A percentile compares a stretch with the other conserved stretches of the same genome.
Conservation (phyloP, 108 stramenopile species). For the Stephanodiscus triporus region DNA sequence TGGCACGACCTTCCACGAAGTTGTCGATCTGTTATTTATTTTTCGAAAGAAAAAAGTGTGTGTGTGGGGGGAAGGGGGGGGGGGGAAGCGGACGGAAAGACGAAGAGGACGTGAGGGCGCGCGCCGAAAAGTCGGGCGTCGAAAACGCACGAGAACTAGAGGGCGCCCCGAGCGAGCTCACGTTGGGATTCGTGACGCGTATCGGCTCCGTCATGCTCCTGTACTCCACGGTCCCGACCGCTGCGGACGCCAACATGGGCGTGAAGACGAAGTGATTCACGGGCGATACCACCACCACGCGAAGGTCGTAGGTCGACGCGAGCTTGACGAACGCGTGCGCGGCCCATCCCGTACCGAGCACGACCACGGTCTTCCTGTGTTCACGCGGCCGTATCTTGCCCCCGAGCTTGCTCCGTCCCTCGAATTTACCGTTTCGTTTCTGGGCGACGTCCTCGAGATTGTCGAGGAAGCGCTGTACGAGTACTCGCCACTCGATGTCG, state of each 20-base stretch:
- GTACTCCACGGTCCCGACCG: conserved; percentile 75
- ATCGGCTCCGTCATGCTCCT: conserved; percentile 75
- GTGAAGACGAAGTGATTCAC: conserved; percentile 83
- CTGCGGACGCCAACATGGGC: conserved; percentile 72
- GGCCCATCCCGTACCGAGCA: conserved; percentile 65
- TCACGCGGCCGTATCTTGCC: conserved; percentile 12
- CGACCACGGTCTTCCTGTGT: conserved; percentile 48
- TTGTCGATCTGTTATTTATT: conserved; percentile 55
- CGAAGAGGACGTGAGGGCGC: background rate
- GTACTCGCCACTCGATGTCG: conserved; percentile 25
- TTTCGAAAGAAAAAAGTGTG: background rate
- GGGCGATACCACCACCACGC: conserved; percentile 66
- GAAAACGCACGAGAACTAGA: background rate
- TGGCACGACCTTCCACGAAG: conserved; percentile 53
- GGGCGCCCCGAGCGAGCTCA: too few relatives aligned
- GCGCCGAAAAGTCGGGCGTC: background rate
- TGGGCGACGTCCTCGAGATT: conserved; percentile 40
- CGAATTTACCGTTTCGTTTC: conserved; percentile 42
- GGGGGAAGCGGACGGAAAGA: background rate
- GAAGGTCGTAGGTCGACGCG: conserved; percentile 59
- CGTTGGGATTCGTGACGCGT: conserved; percentile 45
- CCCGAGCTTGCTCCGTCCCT: conserved; percentile 17
- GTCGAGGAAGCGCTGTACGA: conserved; percentile 42
- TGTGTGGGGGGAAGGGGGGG: background rate
- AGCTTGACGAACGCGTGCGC: conserved; percentile 71